Evolutionary conservation across 169 alveolate genomes (phyloP).

Genomic region (Plasmodium fragile): DNA sequence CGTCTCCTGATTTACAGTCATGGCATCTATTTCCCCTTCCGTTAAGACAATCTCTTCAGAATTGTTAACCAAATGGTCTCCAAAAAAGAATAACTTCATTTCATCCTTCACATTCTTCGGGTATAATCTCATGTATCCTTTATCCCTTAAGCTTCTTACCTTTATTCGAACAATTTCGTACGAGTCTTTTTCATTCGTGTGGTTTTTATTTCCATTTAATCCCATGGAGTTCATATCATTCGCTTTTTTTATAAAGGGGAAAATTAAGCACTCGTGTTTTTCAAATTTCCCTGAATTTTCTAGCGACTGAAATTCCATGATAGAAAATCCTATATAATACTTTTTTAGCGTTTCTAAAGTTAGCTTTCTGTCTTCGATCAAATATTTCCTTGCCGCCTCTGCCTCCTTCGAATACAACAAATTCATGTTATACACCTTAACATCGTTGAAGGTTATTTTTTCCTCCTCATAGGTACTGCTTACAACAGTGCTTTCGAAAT

Average conservation of each 20-base stretch:
- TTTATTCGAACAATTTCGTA: conserved; percentile 81
- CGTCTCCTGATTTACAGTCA: conserved; percentile 94
- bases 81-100: conserved; percentile 87
- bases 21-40: conserved; percentile 98
- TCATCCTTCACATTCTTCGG: conserved; percentile 94
- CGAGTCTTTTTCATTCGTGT: conserved; percentile 16
- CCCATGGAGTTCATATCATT: not conserved
- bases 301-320: conserved; percentile 66
- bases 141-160: conserved; percentile 86
- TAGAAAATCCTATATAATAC: conserved; percentile 90
- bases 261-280: conserved; percentile 68
- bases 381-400: conserved; percentile 85
- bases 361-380: conserved; percentile 88
- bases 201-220: not conserved
- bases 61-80: conserved; percentile 87
- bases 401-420: conserved; percentile 78
- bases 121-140: conserved; percentile 87
- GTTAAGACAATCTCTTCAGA: conserved; percentile 90
- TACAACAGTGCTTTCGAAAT: conserved; percentile 43
- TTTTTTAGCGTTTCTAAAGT: conserved; percentile 83
- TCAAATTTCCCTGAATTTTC: conserved; percentile 72
- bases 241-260: conserved; percentile 57
- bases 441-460: conserved; percentile 74
- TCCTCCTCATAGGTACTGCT: conserved; percentile 63
- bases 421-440: conserved; percentile 82